Base-by-base conservation (phyloP, 768 basidiomycete species). In the Mycena vulgaris region DNA sequence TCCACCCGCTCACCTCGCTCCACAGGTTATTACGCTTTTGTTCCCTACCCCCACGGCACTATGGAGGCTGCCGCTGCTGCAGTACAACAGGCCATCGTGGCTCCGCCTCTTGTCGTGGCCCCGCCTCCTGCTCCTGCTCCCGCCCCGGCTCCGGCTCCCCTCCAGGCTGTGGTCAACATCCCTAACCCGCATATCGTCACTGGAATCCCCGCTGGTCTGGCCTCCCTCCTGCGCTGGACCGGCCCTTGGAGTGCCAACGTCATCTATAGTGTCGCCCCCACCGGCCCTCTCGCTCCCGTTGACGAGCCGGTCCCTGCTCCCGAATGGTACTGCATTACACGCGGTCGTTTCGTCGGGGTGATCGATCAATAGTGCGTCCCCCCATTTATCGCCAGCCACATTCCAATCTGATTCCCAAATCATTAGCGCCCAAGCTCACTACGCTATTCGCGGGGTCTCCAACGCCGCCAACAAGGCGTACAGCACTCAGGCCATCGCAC, bases 301-400 rank as follows among this genome's bases (percentile, higher is more conserved):
- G 48, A 35, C 2, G 57, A 55, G 16, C 21, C 31, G 8, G 19
- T 25, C 19, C 47, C 37, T 1, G 35, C 47, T 2, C 56, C 35
- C 2, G 66, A 60, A 33, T 59, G 56, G 61, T 65, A 63, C 25
- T 52, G 37, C 25, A 39, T 63, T 21, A 58, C 56, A 0, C 47
- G 48, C 19, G 66, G 66, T 4, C 57, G 31, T 21, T 51, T 49
- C 31, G 66, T 67, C 35, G 66, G 66, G 0, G 52, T 67, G 25
- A 45, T 62, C 14, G 60, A 62, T 37, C 60, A 62, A n/a, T 59
- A 30, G 58, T 59, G 9, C 28, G 58, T 45, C 8, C 45, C 7
- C 7, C 30, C 30, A n/a, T 27, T 37, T 9, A 3, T 61, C n/a
- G 7, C 47, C 23, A 9, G 19, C 37, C 37, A 16, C 37, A n/a